A percentile compares a stretch with the other conserved stretches of the same genome.
Conservation (phyloP, 495 filamentous ascomycete genomes). For the Mytilinidion resinicola region DNA sequence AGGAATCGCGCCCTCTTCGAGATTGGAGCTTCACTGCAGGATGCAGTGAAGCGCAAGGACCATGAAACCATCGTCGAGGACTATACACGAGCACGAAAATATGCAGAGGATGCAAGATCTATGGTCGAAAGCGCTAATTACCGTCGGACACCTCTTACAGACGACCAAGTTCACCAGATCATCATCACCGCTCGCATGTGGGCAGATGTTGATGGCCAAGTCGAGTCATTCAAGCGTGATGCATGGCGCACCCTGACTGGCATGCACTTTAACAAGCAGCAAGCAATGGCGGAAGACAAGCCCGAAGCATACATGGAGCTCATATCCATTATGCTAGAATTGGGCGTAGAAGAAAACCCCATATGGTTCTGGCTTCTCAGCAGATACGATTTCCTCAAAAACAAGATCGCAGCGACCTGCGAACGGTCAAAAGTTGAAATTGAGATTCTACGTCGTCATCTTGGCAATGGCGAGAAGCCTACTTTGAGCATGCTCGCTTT, state of each 20-base stretch:
- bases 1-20: constrained; percentile 74
- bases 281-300: constrained; percentile 38
- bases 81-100: constrained; percentile 68
- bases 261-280: constrained; percentile 41
- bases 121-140: constrained; percentile 49
- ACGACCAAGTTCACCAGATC: constrained; percentile 75
- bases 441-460: constrained; percentile 75
- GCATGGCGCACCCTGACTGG: constrained; percentile 66
- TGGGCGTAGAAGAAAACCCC: constrained; percentile 91
- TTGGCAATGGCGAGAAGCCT: constrained; percentile 67
- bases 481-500: constrained; percentile 59
- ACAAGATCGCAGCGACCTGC: constrained; percentile 67
- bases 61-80: constrained; percentile 82
- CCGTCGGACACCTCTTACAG: constrained; percentile 48
- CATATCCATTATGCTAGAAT: constrained; percentile 77
- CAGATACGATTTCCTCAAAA: constrained; percentile 79
- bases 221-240: constrained; percentile 79
- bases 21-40: constrained; percentile 65
- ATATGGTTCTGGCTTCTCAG: constrained; percentile 93
- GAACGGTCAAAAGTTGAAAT: constrained; percentile 84
- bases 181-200: constrained; percentile 90
- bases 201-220: constrained; percentile 79
- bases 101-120: constrained; percentile 64
- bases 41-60: constrained; percentile 82
- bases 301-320: constrained; percentile 84